A percentile compares a stretch with the other conserved stretches of the same genome.
Conservation (phyloP, 2,329 filamentous ascomycete genomes). For the Talaromyces sp. region DNA sequence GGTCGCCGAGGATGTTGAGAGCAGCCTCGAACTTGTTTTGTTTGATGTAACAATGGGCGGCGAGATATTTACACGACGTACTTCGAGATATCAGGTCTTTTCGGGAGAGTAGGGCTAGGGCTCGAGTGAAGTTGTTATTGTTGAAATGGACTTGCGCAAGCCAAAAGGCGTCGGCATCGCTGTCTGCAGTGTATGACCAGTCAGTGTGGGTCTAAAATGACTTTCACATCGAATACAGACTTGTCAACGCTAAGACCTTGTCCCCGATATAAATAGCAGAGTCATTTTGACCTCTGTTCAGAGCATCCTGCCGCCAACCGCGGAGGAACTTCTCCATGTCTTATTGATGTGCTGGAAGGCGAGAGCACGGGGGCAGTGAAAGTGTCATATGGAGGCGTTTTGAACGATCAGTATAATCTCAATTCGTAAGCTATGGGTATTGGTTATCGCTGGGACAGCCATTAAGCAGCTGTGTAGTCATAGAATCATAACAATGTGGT, state of each 20-base stretch:
- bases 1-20: conserved; percentile 78
- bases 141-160: conserved; percentile 97
- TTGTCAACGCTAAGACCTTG: conserved; percentile 90
- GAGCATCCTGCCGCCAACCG: conserved; percentile 90
- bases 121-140: conserved; percentile 89
- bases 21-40: conserved; percentile 89
- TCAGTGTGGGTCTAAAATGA: conserved; percentile 7
- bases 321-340: conserved; percentile 88
- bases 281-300: conserved; percentile 95
- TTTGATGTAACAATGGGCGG: conserved; percentile 90
- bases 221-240: conserved; percentile 51
- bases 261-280: conserved; percentile 96
- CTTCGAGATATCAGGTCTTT: conserved; percentile 79
- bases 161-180: conserved; percentile 93
- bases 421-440: neutral
- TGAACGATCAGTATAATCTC: neutral
- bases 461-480: neutral
- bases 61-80: conserved; percentile 85
- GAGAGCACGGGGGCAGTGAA: conserved; percentile 6
- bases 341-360: neutral
- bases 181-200: conserved; percentile 55
- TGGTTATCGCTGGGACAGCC: neutral
- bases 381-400: conserved; percentile 2
- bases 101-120: conserved; percentile 78
- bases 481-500: conserved; percentile 2